These are phyloP conservation scores for Botryotinia calthae DNA, from an alignment of 2,329 filamentous ascomycete species.

Conservation along the genomic window DNA sequence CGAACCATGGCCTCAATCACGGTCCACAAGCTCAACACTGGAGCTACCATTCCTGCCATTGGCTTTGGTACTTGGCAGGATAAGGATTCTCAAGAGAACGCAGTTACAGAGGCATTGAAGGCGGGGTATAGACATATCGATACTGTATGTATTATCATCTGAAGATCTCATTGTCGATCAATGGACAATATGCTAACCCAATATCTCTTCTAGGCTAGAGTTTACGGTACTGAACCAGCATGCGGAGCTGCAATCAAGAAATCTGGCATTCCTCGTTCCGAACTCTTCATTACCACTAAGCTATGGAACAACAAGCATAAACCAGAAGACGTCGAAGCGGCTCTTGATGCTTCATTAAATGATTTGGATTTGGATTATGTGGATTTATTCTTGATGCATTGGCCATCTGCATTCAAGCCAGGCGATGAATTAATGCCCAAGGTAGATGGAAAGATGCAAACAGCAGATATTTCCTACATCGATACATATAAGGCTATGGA, in stretches of 20 bases:
- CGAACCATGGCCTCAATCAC: conserved; percentile 27
- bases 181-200: conserved; percentile 2
- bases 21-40: conserved; percentile 40
- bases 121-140: conserved; percentile 54
- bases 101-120: conserved; percentile 43
- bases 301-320: conserved; percentile 73
- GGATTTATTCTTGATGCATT: conserved; percentile 80
- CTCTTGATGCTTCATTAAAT: conserved; percentile 70
- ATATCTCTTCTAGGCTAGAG: conserved; percentile 75
- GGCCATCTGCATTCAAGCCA: conserved; percentile 78
- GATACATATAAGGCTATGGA: conserved; percentile 79
- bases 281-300: conserved; percentile 67
- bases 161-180: background rate
- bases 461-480: conserved; percentile 53
- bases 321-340: conserved; percentile 54
- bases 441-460: conserved; percentile 40
- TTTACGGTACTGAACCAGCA: conserved; percentile 77
- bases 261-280: conserved; percentile 60
- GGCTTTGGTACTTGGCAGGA: conserved; percentile 48
- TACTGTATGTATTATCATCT: conserved; percentile 18
- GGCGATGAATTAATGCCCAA: conserved; percentile 45
- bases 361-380: conserved; percentile 75
- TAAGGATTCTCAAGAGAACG: conserved; percentile 43
- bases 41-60: conserved; percentile 41
- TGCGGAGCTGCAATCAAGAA: conserved; percentile 64